These are phyloP conservation scores for Huntiella savannae DNA, from an alignment of 2,329 filamentous ascomycete genomes.

Conservation along the genomic window DNA sequence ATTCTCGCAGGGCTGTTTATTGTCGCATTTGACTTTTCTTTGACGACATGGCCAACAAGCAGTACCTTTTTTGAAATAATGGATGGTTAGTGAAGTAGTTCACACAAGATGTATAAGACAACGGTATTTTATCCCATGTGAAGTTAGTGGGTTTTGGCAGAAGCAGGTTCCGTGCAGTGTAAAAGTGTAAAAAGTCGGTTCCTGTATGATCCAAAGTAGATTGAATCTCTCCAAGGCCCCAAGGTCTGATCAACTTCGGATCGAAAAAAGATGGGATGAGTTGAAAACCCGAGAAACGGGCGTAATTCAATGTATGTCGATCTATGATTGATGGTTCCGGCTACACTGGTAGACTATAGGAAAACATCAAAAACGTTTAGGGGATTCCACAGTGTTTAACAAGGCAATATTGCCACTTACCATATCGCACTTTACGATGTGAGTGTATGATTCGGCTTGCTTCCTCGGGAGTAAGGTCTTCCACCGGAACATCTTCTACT, in stretches of 20 bases:
- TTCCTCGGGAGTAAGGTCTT: conserved; percentile 44
- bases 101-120: not conserved
- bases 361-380: too few relatives aligned
- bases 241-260: too few relatives aligned
- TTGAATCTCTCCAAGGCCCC: too few relatives aligned
- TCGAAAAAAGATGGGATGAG: not conserved
- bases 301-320: not conserved
- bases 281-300: not conserved
- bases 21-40: conserved; percentile 51
- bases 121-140: not conserved
- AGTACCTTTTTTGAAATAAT: conserved; percentile 25
- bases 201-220: too few relatives aligned
- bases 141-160: too few relatives aligned
- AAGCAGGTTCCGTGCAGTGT: too few relatives aligned
- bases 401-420: conserved; percentile 23
- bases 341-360: too few relatives aligned
- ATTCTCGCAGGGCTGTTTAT: conserved; percentile 49
- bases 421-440: conserved; percentile 49
- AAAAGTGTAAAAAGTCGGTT: too few relatives aligned
- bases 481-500: conserved; percentile 25
- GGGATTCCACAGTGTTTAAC: too few relatives aligned
- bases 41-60: conserved; percentile 50
- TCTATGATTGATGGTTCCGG: not conserved
- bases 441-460: conserved; percentile 50
- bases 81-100: not conserved